Evolutionary conservation across 371 early-diverging fungal species (phyloP), one percentile per base, ranked within the genome.

Genomic region (Syncephalastrum racemosum): DNA sequence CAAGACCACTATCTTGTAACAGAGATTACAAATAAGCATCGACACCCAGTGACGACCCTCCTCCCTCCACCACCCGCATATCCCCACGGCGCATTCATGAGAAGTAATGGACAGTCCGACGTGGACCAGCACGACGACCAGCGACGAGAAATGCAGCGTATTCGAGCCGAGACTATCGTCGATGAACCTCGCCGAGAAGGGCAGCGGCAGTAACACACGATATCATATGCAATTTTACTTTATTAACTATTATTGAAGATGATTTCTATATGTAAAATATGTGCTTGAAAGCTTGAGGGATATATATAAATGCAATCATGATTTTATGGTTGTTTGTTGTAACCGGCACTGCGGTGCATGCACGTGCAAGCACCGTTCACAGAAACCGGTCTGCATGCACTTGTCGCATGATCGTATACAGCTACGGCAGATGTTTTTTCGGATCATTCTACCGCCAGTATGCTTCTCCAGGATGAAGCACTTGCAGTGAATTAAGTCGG

Each of bases 401-500:
- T 43, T 43, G 24, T 22, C 15, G 47, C 63, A 62, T 4, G 18
- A 13, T 40, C 58, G 56, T 43, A 50, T 44, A 39, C 64, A 64
- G 31, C 46, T 18, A 3, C 41, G 13, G 47, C 64, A 64, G 6
- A 64, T 57, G 16, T 44, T 59, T 7, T 56, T 40, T 53, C 59
- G 59, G 1, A 56, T 46, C 19, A 64, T 53, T 41, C 58, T 54
- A 12, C 56, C 59, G 8, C 59, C 56, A 2, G 53, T 44, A 18
- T 48, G 25, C 1, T 42, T 27, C 15, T 53, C 46, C 12, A 64
- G 20, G 3, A 59, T 36, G 23, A 64, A 50, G 23, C 64, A 64
- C 48, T 53, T 64, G 46, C 64, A 64, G 46, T 59, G 64, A n/a
- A 36, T 36, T 10, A 59, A 15, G 19, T 45, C 56, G 7, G 31